phyloP scores from a whole-genome alignment of 495 filamentous ascomycete species.

The Lasiosphaeriaceae sp. region DNA sequence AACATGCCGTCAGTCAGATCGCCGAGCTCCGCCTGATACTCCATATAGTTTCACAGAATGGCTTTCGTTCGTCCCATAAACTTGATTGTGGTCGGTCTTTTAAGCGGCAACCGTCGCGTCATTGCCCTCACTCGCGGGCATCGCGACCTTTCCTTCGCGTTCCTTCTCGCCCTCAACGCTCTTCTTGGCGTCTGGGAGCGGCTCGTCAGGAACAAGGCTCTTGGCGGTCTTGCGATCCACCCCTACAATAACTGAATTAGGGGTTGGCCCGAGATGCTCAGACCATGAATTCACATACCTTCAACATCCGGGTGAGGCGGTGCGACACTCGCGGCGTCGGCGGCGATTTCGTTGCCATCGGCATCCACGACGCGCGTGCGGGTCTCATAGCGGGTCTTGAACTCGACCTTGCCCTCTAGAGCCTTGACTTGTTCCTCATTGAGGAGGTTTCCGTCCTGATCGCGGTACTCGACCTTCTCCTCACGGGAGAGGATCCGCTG shows the following conservation, averaged over 20 bases:
- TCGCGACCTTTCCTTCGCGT: slow-evolving; percentile 52
- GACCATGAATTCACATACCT: slow-evolving; percentile 33
- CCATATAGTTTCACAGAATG: too few relatives aligned
- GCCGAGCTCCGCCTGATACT: too few relatives aligned
- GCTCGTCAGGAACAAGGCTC: slow-evolving; percentile 33
- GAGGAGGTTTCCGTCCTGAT: slow-evolving; percentile 87
- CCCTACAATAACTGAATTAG: slow-evolving; percentile 10
- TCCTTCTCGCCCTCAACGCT: slow-evolving; percentile 63
- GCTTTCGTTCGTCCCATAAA: too few relatives aligned
- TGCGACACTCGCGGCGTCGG: slow-evolving; percentile 42
- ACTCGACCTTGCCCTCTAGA: slow-evolving; percentile 85
- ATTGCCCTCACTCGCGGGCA: slow-evolving; percentile 73
- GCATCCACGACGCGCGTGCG: slow-evolving; percentile 78
- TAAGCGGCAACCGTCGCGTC: slow-evolving; percentile 54
- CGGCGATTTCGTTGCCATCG: slow-evolving; percentile 62
- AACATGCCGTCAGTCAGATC: too few relatives aligned
- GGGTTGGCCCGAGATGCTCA: slow-evolving; percentile 15
- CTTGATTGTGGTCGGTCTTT: background rate
- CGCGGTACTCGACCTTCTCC: slow-evolving; percentile 89
- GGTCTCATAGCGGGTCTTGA: slow-evolving; percentile 92
- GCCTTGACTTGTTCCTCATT: slow-evolving; percentile 77
- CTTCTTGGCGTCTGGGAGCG: slow-evolving; percentile 48
- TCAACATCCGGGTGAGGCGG: slow-evolving; percentile 84
- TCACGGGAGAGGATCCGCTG: slow-evolving; percentile 62
- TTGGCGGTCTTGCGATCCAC: slow-evolving; percentile 26